These are phyloP conservation scores for Termitomyces sp. DNA, from an alignment of 768 basidiomycete genomes.

Conservation along the genomic window DNA sequence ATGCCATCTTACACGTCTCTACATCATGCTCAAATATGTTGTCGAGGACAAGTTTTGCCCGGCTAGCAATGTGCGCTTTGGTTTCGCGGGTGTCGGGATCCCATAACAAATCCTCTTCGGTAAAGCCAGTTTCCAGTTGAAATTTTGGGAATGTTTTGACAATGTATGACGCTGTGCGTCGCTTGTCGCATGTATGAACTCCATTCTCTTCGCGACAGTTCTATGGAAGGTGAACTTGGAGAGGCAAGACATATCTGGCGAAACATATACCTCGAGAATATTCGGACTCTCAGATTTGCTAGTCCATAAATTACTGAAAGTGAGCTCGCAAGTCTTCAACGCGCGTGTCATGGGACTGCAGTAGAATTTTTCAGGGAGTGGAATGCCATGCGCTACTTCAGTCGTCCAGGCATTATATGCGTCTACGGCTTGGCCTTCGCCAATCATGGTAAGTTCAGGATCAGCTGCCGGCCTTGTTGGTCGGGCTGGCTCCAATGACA, in stretches of 20 bases:
- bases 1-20: constrained; percentile 36
- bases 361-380: constrained; percentile 51
- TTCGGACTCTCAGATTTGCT: constrained; percentile 17
- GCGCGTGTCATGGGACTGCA: constrained; percentile 64
- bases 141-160: constrained; percentile 43
- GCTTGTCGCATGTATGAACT: constrained; percentile 68
- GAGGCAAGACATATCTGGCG: neutral
- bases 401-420: constrained; percentile 41
- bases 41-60: constrained; percentile 51
- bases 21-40: constrained; percentile 44
- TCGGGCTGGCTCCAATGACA: neutral
- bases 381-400: constrained; percentile 40
- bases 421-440: constrained; percentile 47
- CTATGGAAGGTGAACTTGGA: constrained; percentile 26
- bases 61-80: constrained; percentile 32
- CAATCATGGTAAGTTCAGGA: constrained; percentile 54
- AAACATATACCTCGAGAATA: constrained; percentile 47
- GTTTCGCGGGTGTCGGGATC: constrained; percentile 49
- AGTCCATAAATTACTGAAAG: constrained; percentile 37
- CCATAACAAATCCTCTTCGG: constrained; percentile 66
- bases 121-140: constrained; percentile 49
- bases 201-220: constrained; percentile 65
- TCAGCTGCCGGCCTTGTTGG: constrained; percentile 42
- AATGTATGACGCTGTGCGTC: constrained; percentile 47
- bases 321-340: constrained; percentile 47